phyloP scores from a whole-genome alignment of 495 filamentous ascomycete species.

The Xylaria palmicola region DNA sequence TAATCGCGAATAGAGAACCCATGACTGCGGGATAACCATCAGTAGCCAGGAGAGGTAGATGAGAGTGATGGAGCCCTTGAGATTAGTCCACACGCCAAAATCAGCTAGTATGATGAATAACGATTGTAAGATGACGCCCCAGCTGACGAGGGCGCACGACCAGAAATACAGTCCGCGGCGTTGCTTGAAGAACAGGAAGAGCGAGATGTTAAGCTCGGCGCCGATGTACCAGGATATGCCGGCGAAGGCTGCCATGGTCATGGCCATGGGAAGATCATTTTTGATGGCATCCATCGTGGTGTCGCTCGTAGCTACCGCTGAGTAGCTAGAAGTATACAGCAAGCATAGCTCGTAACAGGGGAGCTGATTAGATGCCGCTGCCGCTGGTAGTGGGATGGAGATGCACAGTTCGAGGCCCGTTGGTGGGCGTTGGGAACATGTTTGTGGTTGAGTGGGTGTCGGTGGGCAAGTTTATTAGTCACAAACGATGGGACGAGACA shows the following conservation, averaged over 20 bases:
- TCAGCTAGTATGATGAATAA: constrained; percentile 38
- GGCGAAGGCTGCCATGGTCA: constrained; percentile 52
- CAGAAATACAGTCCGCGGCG: constrained; percentile 59
- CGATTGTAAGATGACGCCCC: constrained; percentile 40
- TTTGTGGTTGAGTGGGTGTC: not conserved
- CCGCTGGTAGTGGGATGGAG: not conserved
- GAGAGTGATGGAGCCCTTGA: constrained; percentile 27
- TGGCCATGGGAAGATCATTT: constrained; percentile 15
- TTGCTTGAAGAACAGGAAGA: constrained; percentile 55
- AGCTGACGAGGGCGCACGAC: constrained; percentile 51
- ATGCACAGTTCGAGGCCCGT: constrained; percentile 6
- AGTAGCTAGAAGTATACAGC: constrained; percentile 8
- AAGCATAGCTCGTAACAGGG: not conserved
- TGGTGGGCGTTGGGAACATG: constrained; percentile 11
- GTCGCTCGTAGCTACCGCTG: not conserved
- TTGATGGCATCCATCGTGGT: constrained; percentile 11
- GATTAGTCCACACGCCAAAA: constrained; percentile 27
- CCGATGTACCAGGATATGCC: constrained; percentile 57
- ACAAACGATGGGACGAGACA: constrained; percentile 2
- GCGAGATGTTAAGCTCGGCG: constrained; percentile 53
- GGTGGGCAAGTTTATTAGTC: not conserved
- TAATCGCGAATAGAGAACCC: constrained; percentile 42
- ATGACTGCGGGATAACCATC: constrained; percentile 34
- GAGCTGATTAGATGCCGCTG: not conserved
- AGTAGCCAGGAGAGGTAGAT: constrained; percentile 35